phyloP scores from a whole-genome alignment of 225 moss, liverwort and hornwort species.

The Neckera pumila region DNA sequence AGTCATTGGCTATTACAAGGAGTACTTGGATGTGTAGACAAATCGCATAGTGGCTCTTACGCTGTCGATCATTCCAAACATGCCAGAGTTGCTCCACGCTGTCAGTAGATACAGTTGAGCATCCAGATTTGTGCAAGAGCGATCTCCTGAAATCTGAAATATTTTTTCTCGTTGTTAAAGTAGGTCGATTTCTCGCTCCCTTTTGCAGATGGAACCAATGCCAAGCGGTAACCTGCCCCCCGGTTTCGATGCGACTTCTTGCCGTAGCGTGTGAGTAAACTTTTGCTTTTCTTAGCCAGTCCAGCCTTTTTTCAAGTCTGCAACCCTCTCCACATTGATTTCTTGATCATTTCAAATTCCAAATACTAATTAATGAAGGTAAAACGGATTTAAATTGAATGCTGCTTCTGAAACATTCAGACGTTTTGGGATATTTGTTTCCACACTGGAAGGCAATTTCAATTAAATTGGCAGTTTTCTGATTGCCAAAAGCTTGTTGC shows the following conservation, averaged over 20 bases:
- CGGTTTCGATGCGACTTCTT: slow-evolving; percentile 99
- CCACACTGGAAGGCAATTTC: not conserved
- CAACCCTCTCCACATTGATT: not conserved
- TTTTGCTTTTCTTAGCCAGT: slow-evolving; percentile 44
- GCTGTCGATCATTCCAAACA: slow-evolving; percentile 3
- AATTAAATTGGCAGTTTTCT: not conserved
- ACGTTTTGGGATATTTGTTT: not conserved
- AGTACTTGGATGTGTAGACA: slow-evolving; percentile 1
- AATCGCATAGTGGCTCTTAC: not conserved
- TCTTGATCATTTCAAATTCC: not conserved
- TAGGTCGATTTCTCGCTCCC: slow-evolving; percentile 27
- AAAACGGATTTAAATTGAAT: not conserved
- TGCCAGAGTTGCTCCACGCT: slow-evolving; percentile 3
- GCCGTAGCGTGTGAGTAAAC: slow-evolving; percentile 97
- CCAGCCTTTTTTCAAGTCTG: not conserved
- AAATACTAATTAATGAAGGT: not conserved
- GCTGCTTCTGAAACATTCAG: not conserved
- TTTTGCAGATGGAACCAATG: slow-evolving; percentile 99
- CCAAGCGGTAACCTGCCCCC: slow-evolving; percentile 99
- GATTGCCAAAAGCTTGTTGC: not conserved
- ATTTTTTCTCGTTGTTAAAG: not conserved
- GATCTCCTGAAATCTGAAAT: not conserved
- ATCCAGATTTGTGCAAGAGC: not conserved
- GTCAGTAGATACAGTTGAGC: not conserved
- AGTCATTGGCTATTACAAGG: not conserved